These are phyloP conservation scores for Rhizophagus sp. DNA, from an alignment of 192 early-diverging fungal species.

Conservation along the genomic window DNA sequence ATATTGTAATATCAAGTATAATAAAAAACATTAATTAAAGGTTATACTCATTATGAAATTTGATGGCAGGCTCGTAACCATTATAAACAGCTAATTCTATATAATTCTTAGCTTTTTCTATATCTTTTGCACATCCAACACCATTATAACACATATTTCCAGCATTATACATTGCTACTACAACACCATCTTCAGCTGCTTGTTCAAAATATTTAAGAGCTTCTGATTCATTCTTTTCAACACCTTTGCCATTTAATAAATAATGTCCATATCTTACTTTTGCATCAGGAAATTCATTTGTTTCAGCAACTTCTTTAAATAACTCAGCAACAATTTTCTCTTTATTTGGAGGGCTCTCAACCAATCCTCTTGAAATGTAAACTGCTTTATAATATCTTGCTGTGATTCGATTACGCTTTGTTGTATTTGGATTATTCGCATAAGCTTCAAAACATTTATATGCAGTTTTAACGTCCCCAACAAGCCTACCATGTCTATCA, in stretches of 20 bases:
- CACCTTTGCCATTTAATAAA: background rate
- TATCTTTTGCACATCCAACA: too few species aligned
- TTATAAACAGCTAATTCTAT: background rate
- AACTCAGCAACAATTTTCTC: too few species aligned
- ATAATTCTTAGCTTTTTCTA: background rate
- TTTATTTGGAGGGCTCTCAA: too few species aligned
- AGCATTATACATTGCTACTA: too few species aligned
- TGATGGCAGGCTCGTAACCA: background rate
- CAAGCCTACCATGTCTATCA: background rate
- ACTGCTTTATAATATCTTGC: background rate
- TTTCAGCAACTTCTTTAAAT: background rate
- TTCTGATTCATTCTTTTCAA: background rate
- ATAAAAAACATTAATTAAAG: too few species aligned
- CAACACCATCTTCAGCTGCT: too few species aligned
- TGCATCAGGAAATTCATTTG: background rate
- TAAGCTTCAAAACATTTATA: background rate
- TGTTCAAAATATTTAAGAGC: too few species aligned
- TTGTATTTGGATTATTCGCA: background rate
- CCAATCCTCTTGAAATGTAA: too few species aligned
- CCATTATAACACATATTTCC: too few species aligned
- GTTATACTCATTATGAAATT: background rate
- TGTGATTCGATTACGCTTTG: background rate
- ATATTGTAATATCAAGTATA: too few species aligned
- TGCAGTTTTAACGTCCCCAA: background rate
- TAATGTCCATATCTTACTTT: background rate